A percentile compares a stretch with the other conserved stretches of the same genome.
Conservation (phyloP, 371 early-diverging fungal genomes). For the Smittium culicis region DNA sequence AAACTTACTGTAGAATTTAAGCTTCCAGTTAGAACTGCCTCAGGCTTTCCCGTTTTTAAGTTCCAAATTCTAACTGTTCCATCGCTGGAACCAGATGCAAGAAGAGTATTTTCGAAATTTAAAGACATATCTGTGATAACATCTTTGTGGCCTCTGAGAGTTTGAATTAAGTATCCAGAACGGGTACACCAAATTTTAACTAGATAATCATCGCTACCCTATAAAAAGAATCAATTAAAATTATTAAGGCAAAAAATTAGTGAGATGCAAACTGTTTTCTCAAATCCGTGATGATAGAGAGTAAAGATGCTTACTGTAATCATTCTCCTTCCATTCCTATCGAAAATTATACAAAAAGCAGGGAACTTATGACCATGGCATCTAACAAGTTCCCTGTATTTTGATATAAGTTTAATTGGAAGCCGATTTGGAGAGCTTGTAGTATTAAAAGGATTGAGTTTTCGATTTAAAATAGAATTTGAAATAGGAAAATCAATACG, state of each 20-base stretch:
- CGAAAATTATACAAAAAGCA: constrained; percentile 59
- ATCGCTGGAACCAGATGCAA: constrained; percentile 73
- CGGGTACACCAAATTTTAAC: constrained; percentile 78
- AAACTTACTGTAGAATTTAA: constrained; percentile 28
- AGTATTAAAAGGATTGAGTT: constrained; percentile 14
- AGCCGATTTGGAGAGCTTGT: constrained; percentile 20
- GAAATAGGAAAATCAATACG: not conserved
- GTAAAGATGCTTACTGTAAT: constrained; percentile 34
- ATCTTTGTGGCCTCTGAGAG: constrained; percentile 66
- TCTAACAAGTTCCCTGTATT: constrained; percentile 39
- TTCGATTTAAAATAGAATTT: constrained; percentile 14
- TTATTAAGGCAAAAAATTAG: not conserved
- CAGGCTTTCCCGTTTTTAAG: constrained; percentile 53
- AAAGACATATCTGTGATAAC: constrained; percentile 67
- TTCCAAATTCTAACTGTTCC: constrained; percentile 69
- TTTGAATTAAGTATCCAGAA: constrained; percentile 64
- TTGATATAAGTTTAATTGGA: constrained; percentile 17
- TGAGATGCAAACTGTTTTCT: too few relatives aligned
- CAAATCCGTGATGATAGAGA: not conserved
- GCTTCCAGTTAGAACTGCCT: constrained; percentile 39
- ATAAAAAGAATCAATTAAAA: not conserved
- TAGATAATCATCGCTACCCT: constrained; percentile 68
- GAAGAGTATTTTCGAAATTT: constrained; percentile 61
- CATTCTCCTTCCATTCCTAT: constrained; percentile 51
- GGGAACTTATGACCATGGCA: constrained; percentile 62